Percentiles rank a stretch among this genome's conserved stretches.
Evolutionary conservation across 495 filamentous ascomycete genomes (phyloP).

Genomic region (Daldinia caldariorum): DNA sequence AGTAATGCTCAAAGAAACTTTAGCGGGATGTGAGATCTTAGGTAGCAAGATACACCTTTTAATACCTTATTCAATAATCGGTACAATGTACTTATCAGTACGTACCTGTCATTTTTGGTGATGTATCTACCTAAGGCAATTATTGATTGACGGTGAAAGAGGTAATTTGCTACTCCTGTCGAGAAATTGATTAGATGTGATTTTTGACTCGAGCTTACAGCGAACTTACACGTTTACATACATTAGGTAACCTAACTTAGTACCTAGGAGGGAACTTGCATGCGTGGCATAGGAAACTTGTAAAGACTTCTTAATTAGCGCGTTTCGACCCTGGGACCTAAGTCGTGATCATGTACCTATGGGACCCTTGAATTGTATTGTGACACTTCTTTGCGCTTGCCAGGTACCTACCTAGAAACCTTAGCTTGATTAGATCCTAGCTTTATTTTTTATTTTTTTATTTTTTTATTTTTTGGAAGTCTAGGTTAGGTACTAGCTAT

Average conservation of each 20-base stretch:
- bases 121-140: too few species aligned
- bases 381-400: neutral
- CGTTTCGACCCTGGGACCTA: conserved; percentile 21
- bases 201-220: neutral
- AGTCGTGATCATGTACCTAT: conserved; percentile 20
- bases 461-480: too few species aligned
- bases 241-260: too few species aligned
- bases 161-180: neutral
- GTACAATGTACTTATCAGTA: too few species aligned
- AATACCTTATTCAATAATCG: neutral
- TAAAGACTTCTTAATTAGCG: conserved; percentile 10
- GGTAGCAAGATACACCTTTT: neutral
- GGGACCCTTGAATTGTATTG: conserved; percentile 7
- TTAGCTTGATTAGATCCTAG: conserved; percentile 1
- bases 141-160: too few species aligned
- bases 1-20: neutral
- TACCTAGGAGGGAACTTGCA: neutral
- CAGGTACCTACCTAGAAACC: neutral
- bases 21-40: neutral
- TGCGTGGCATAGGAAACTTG: conserved; percentile 3
- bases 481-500: neutral
- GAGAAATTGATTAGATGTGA: too few species aligned
- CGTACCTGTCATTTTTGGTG: neutral
- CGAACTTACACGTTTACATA: too few species aligned
- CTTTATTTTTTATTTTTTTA: neutral